Base-by-base conservation (phyloP, 1,284 basidiomycete genomes). In the Pseudozyma pruni region DNA sequence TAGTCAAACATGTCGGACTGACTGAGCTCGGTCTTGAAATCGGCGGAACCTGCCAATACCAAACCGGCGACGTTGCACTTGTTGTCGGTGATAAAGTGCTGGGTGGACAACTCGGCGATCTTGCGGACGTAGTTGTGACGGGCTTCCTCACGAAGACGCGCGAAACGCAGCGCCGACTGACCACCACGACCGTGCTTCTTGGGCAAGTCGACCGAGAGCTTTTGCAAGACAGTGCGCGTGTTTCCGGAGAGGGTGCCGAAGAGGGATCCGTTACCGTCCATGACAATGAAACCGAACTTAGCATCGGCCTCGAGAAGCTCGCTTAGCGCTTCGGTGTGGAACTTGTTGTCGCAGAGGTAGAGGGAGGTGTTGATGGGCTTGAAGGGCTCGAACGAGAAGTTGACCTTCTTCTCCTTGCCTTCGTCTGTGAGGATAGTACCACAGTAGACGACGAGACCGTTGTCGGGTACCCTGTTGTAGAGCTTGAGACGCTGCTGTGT, bases 181-280 rank as follows among this genome's bases (percentile, higher is more conserved):
- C 96, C 96, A 90, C 96, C 96, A 88, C 96, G 95, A 17, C 94
- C 94, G 84, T 98, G 96, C 87, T 99, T 99, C 87, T 98, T 99
- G 47, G 96, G 96, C 19, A 99, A 87, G 85, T 98, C 96, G 82
- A 99, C 96, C 33, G 91, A 94, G 85, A 99, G 96, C 84, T 98
- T 99, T 86, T 98, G 94, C 57, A 97, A 87, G 50, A 99, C 89
- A 70, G 97, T 94, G 74, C 96, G 92, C 19, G 96, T 97, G 85
- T 98, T 99, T 51, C 96, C 96, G 0, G 94, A 89, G 43, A 99
- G 89, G 4, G 92, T 93, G 70, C 96, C 96, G 76, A 98, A 98
- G 40, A 99, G 90, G 19, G 93, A 91, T 33, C 94, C 94, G 83
- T 94, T 95, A 85, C 94, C 94, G 83, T 95, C 94, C 96, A 98